These are phyloP conservation scores for Nyctanthes arbortristis DNA, from an alignment of 257 asterid species.

Conservation along the genomic window DNA sequence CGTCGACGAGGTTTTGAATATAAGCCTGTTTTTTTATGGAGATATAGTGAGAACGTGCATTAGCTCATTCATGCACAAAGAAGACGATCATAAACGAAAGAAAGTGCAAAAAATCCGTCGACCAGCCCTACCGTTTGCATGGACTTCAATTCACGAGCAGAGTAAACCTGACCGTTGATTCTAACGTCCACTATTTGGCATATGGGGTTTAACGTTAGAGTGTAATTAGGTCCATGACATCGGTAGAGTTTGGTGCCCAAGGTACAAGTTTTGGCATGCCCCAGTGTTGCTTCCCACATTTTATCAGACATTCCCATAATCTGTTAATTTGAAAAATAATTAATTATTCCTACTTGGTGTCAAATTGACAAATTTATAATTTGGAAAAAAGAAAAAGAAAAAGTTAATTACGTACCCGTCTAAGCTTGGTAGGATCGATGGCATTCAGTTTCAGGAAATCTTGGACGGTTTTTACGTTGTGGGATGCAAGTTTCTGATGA, in stretches of 20 bases:
- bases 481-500: conserved; percentile 44
- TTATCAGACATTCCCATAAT: conserved; percentile 77
- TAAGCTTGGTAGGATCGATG: conserved; percentile 44
- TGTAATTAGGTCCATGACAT: conserved; percentile 31
- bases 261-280: conserved; percentile 66
- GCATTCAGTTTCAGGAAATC: conserved; percentile 56
- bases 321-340: conserved; percentile 24
- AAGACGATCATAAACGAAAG: too few species aligned
- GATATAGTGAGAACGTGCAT: neutral
- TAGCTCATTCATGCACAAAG: neutral
- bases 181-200: conserved; percentile 53
- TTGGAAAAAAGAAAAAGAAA: neutral
- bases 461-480: conserved; percentile 58
- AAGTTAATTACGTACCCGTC: conserved; percentile 31
- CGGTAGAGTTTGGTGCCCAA: conserved; percentile 52
- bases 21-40: conserved; percentile 25
- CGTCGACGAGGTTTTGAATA: conserved; percentile 44
- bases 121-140: conserved; percentile 38
- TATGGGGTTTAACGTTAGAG: conserved; percentile 42
- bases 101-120: neutral
- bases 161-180: conserved; percentile 34
- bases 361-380: neutral
- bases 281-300: conserved; percentile 59
- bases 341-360: neutral
- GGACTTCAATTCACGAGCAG: conserved; percentile 22